These are phyloP conservation scores for Hypoxylon fragiforme DNA, from an alignment of 495 filamentous ascomycete species.

Conservation along the genomic window DNA sequence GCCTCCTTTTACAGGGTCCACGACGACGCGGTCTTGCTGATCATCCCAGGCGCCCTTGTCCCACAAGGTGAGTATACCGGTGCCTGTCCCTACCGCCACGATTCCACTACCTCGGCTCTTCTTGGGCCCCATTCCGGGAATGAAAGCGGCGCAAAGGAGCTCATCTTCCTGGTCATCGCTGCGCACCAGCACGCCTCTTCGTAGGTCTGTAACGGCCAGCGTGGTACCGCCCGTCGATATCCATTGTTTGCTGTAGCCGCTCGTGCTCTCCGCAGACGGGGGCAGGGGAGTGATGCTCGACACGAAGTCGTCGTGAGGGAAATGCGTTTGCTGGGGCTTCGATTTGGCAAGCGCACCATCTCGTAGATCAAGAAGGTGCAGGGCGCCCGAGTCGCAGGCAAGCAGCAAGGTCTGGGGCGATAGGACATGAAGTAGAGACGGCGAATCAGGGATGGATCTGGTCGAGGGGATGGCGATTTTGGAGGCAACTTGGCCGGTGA, in stretches of 20 bases:
- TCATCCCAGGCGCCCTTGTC: conserved; percentile 93
- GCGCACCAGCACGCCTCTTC: conserved; percentile 76
- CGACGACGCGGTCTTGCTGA: conserved; percentile 82
- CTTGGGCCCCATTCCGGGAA: conserved; percentile 64
- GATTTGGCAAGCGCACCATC: conserved; percentile 58
- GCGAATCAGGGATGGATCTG: conserved; percentile 58
- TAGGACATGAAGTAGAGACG: conserved; percentile 76
- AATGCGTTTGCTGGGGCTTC: conserved; percentile 74
- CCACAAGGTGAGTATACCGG: conserved; percentile 87
- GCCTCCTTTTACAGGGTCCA: conserved; percentile 62
- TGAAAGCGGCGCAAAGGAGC: conserved; percentile 74
- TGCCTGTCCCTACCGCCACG: conserved; percentile 75
- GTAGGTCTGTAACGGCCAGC: conserved; percentile 83
- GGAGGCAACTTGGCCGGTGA: conserved; percentile 77
- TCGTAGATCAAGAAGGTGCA: conserved; percentile 91
- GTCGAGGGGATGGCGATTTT: conserved; percentile 68
- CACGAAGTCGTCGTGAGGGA: conserved; percentile 90
- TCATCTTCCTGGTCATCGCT: conserved; percentile 96
- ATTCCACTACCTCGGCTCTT: conserved; percentile 71
- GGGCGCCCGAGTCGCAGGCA: conserved; percentile 82
- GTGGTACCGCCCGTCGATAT: conserved; percentile 89
- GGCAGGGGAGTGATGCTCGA: conserved; percentile 86
- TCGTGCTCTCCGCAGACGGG: conserved; percentile 72
- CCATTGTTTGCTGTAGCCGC: conserved; percentile 89
- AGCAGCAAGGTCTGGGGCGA: conserved; percentile 87